These are phyloP conservation scores for Rhizoclosmatium globosum DNA, from an alignment of 192 early-diverging fungal genomes.

Conservation along the genomic window DNA sequence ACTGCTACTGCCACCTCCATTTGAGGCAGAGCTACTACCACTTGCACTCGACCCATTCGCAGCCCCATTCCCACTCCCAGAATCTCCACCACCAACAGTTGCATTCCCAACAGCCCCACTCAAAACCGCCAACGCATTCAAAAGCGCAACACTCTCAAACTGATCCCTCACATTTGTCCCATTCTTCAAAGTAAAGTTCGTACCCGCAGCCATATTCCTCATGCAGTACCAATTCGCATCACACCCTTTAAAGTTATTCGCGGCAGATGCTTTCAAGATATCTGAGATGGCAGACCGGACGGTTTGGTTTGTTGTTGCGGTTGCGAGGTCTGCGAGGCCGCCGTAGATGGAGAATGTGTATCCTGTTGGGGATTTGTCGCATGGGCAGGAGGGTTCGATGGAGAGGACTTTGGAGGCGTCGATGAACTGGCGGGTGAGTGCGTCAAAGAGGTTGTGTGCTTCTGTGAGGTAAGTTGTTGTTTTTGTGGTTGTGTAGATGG, in stretches of 20 bases:
- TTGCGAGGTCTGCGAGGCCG: conserved; percentile 21
- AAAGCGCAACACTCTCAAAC: conserved; percentile 31
- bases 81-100: neutral
- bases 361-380: neutral
- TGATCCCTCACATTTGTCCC: conserved; percentile 32
- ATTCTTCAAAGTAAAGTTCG: neutral
- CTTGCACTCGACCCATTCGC: neutral
- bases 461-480: conserved; percentile 23
- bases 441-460: conserved; percentile 18
- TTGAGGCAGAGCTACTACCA: neutral
- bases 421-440: neutral
- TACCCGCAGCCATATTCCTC: conserved; percentile 12
- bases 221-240: conserved; percentile 25
- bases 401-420: neutral
- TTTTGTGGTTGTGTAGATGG: conserved; percentile 29
- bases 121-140: conserved; percentile 28
- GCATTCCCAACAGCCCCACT: neutral
- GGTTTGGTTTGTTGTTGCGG: neutral
- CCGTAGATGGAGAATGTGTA: conserved; percentile 21
- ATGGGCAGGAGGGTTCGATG: conserved; percentile 1
- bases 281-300: neutral
- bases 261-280: conserved; percentile 7
- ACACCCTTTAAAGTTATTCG: conserved; percentile 1
- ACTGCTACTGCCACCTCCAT: neutral
- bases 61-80: no score